Evolutionary conservation across 208 protist species (phyloP), one percentile per base, ranked within the genome.

Genomic region (Trypanosoma rangeli): DNA sequence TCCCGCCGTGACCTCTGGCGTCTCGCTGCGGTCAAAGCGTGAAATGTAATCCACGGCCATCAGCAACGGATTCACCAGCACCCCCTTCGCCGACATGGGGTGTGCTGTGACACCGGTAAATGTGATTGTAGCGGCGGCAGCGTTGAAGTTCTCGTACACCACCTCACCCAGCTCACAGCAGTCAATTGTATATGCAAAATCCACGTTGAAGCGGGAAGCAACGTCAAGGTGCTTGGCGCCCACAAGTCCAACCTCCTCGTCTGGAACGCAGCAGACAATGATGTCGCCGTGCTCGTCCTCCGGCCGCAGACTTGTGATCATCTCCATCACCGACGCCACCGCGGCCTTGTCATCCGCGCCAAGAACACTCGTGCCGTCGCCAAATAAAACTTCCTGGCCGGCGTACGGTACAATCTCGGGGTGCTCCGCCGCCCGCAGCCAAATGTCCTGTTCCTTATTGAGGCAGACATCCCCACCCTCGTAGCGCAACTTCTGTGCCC

Each of bases 271-370:
- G 68, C 87, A 92, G 10, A 95, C 66, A 18, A 90, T 71, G 56
- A 95, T 76, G 71, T 93, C 87, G 31, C 90, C 87, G 55, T 91
- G 86, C 64, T 66, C 64, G 33, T 84, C 77, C 20, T 66, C 63
- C 13, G 73, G 78, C 56, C 76, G 74, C 12, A 94, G 84, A 12
- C 59, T 61, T 0, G 80, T 74, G 24, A 93, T 79, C 84, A 92
- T 91, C 79, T 95, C 85, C 83, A 93, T 87, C 46, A 95, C 87
- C 12, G 78, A 71, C 10, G 81, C 68, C 35, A 95, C 80, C 16
- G 83, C 90, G 7, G 90, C 90, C 78, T 95, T 95, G 76, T 95
- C 85, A 62, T 95, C 90, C 16, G 87, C 90, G 7, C 90, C 90
- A 49, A 95, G 80, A 68, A 95, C 85, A 74, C 87, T 93, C 18